Conservation (phyloP, 805 yeast genomes). For the Metschnikowia hibisci region DNA sequence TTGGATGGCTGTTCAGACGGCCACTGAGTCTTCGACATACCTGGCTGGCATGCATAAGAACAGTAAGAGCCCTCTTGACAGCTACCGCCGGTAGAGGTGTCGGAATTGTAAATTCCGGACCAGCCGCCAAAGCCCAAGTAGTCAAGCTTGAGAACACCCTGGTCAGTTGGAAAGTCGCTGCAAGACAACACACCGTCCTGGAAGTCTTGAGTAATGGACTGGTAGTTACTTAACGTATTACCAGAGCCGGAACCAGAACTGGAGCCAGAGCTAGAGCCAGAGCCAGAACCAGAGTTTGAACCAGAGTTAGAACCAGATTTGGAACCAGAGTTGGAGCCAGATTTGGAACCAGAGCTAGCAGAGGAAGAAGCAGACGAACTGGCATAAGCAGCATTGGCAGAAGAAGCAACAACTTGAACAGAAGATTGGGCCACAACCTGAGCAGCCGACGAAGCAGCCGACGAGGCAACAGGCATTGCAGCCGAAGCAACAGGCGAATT, state of each 20-base stretch:
- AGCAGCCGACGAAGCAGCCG: conserved; percentile 23
- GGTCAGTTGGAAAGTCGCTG: conserved; percentile 68
- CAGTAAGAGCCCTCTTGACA: conserved; percentile 92
- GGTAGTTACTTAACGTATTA: conserved; percentile 60
- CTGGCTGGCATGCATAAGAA: conserved; percentile 97
- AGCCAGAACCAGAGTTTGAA: conserved; percentile 22
- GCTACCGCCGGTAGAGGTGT: conserved; percentile 57
- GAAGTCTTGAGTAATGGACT: conserved; percentile 58
- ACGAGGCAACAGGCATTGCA: conserved; percentile 27
- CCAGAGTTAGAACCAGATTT: conserved; percentile 10
- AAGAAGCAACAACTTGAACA: conserved; percentile 16
- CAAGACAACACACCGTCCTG: conserved; percentile 70
- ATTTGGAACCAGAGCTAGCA: conserved; percentile 32
- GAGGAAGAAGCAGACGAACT: conserved; percentile 24
- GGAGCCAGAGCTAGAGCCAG: conserved; percentile 19
- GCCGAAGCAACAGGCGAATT: conserved; percentile 23
- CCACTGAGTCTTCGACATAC: conserved; percentile 99
- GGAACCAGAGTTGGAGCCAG: conserved; percentile 16
- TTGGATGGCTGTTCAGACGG: conserved; percentile 80
- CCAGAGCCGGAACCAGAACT: conserved; percentile 31
- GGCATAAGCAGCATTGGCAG: conserved; percentile 23
- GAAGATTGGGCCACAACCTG: conserved; percentile 43
- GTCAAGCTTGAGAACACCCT: conserved; percentile 77
- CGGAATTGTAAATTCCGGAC: conserved; percentile 66
- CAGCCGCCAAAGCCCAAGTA: conserved; percentile 76